Evolutionary conservation across 2,329 filamentous ascomycete genomes (phyloP).

Genomic region (Diplodia mutila): DNA sequence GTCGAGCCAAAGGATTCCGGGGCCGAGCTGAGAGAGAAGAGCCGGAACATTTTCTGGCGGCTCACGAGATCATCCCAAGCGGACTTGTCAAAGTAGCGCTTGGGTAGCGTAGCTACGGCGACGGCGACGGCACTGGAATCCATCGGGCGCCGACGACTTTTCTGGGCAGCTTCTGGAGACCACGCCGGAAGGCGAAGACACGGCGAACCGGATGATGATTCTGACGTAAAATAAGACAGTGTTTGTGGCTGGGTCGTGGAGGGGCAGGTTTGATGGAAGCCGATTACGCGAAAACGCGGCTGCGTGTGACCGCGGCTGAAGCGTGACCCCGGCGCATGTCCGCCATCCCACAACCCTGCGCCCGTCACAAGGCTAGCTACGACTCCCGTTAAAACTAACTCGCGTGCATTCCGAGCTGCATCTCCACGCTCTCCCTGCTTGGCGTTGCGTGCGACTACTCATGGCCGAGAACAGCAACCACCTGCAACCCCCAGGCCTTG

Average conservation of each 20-base stretch:
- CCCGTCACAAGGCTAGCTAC: slow-evolving; percentile 22
- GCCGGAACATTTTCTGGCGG: slow-evolving; percentile 29
- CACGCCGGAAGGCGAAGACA: not conserved
- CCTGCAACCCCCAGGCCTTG: not conserved
- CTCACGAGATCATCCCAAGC: slow-evolving; percentile 27
- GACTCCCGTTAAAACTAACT: not conserved
- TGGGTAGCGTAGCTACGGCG: slow-evolving; percentile 25
- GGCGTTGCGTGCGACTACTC: not conserved
- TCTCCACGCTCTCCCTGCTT: slow-evolving; percentile 3
- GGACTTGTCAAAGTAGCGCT: slow-evolving; percentile 23
- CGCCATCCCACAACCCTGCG: not conserved
- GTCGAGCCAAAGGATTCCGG: slow-evolving; percentile 31
- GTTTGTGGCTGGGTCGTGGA: not conserved
- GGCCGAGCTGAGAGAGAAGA: slow-evolving; percentile 28
- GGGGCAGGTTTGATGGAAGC: slow-evolving; percentile 2
- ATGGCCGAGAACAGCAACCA: slow-evolving; percentile 21
- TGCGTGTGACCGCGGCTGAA: slow-evolving; percentile 25
- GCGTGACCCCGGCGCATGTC: slow-evolving; percentile 24
- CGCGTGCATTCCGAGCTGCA: not conserved
- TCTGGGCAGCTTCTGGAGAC: not conserved
- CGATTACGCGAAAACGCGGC: slow-evolving; percentile 18
- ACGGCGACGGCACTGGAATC: not conserved
- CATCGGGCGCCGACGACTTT: slow-evolving; percentile 1
- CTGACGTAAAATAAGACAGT: slow-evolving; percentile 5
- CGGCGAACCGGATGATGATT: not conserved